These are phyloP conservation scores for Skeletonema menzelii DNA, from an alignment of 108 stramenopile genomes.

Conservation along the genomic window DNA sequence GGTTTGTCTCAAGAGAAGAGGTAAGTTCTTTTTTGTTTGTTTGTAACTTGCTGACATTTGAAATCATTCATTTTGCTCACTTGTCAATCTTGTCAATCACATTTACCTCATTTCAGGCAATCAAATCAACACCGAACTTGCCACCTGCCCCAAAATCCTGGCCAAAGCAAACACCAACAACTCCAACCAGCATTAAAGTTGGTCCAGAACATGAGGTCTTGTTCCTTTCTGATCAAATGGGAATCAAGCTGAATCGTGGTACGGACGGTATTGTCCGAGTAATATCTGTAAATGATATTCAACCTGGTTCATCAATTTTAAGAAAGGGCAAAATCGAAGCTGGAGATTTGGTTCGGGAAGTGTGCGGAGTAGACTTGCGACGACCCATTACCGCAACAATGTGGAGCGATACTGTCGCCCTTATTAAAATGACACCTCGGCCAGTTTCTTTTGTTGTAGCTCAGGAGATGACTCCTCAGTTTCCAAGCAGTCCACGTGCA, in stretches of 20 bases:
- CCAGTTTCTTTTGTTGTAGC: conserved; percentile 76
- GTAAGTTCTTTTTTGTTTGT: conserved; percentile 26
- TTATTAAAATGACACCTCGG: conserved; percentile 85
- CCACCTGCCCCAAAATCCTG: conserved; percentile 79
- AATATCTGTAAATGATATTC: conserved; percentile 61
- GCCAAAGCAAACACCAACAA: conserved; percentile 73
- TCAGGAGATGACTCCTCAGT: conserved; percentile 45
- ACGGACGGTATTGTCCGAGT: conserved; percentile 85
- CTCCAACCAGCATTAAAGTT: conserved; percentile 41
- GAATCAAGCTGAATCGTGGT: conserved; percentile 86
- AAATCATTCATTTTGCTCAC: neutral
- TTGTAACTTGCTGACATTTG: neutral
- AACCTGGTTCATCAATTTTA: conserved; percentile 67
- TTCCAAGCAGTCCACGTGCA: conserved; percentile 29
- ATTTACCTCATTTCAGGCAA: conserved; percentile 40
- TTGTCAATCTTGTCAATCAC: neutral
- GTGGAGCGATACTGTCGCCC: conserved; percentile 90
- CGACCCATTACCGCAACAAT: conserved; percentile 87
- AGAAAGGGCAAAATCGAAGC: conserved; percentile 69
- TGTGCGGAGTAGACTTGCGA: conserved; percentile 82
- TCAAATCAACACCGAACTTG: conserved; percentile 62
- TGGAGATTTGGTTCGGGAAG: conserved; percentile 84
- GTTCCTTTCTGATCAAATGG: conserved; percentile 78
- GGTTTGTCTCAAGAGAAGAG: conserved; percentile 84
- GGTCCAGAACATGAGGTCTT: conserved; percentile 74